phyloP scores from a whole-genome alignment of 495 filamentous ascomycete species.

The Friedmanniomyces simplex region DNA sequence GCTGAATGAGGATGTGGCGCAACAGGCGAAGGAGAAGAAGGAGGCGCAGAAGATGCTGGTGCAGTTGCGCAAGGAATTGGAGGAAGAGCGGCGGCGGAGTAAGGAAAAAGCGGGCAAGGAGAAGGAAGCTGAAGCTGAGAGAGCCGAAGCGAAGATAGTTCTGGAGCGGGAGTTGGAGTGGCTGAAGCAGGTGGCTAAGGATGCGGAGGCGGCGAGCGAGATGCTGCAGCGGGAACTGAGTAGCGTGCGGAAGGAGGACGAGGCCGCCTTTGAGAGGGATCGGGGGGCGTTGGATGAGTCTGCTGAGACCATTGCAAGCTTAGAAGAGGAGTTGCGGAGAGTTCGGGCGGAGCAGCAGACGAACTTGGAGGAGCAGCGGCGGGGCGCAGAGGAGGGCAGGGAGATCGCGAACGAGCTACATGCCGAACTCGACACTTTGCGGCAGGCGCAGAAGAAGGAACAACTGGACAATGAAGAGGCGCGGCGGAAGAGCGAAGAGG shows the following conservation, averaged over 20 bases:
- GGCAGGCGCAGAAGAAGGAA: background rate
- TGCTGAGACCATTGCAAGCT: background rate
- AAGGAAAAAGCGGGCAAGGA: background rate
- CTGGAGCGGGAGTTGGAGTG: slow-evolving; percentile 12
- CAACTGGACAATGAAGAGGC: background rate
- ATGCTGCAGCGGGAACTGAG: slow-evolving; percentile 1
- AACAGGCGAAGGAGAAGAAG: slow-evolving; percentile 14
- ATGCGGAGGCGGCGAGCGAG: slow-evolving; percentile 6
- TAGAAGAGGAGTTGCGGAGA: slow-evolving; percentile 6
- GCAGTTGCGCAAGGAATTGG: slow-evolving; percentile 10
- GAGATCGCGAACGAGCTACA: background rate
- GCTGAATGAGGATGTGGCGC: slow-evolving; percentile 17
- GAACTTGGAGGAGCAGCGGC: background rate
- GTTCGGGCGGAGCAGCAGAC: background rate
- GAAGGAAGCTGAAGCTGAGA: slow-evolving; percentile 1
- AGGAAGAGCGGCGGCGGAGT: slow-evolving; percentile 7
- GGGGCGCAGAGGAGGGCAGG: background rate
- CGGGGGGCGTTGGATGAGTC: slow-evolving; percentile 1
- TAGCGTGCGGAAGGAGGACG: background rate
- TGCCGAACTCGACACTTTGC: background rate
- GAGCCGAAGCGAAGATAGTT: background rate
- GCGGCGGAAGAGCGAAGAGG: background rate
- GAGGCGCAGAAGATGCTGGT: slow-evolving; percentile 8
- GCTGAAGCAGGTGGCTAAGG: background rate
- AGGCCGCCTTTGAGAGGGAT: background rate